phyloP scores from a whole-genome alignment of 306 rosid species.

The Quillaja saponaria region DNA sequence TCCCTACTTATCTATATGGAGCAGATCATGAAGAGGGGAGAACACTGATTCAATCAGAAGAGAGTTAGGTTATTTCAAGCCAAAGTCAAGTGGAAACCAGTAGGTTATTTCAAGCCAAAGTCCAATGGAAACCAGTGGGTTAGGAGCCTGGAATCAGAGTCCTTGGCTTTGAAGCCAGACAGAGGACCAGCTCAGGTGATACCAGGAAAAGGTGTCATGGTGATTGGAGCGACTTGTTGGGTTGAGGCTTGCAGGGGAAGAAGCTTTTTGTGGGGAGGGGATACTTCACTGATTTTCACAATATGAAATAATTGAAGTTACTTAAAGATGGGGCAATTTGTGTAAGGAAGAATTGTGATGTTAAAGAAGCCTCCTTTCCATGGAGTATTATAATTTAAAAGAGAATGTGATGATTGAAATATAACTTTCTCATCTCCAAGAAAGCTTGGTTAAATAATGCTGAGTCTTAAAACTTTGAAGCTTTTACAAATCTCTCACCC shows the following conservation, averaged over 20 bases:
- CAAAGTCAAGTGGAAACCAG: constrained; percentile 59
- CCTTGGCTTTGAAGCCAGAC: constrained; percentile 60
- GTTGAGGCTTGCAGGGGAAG: constrained; percentile 71
- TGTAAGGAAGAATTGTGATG: constrained; percentile 22
- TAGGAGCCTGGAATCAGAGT: constrained; percentile 50
- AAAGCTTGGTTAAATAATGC: background rate
- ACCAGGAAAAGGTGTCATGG: constrained; percentile 57
- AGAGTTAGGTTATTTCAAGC: constrained; percentile 77
- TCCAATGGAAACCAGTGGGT: constrained; percentile 60
- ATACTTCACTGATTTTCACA: constrained; percentile 76
- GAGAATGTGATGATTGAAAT: constrained; percentile 2
- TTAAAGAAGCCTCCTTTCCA: constrained; percentile 1
- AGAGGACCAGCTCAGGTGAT: constrained; percentile 62
- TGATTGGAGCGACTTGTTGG: constrained; percentile 63
- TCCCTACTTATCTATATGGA: constrained; percentile 77
- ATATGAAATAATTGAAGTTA: constrained; percentile 60
- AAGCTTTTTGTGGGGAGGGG: constrained; percentile 67
- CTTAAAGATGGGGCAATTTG: constrained; percentile 31
- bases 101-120: constrained; percentile 83
- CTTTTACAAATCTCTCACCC: too few species aligned
- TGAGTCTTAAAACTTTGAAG: background rate
- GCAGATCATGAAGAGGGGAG: constrained; percentile 79
- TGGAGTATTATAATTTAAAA: background rate
- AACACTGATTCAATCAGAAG: constrained; percentile 71
- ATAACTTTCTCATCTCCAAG: background rate